Evolutionary conservation across 1,284 basidiomycete genomes (phyloP).

Genomic region (Porodaedalea pini): DNA sequence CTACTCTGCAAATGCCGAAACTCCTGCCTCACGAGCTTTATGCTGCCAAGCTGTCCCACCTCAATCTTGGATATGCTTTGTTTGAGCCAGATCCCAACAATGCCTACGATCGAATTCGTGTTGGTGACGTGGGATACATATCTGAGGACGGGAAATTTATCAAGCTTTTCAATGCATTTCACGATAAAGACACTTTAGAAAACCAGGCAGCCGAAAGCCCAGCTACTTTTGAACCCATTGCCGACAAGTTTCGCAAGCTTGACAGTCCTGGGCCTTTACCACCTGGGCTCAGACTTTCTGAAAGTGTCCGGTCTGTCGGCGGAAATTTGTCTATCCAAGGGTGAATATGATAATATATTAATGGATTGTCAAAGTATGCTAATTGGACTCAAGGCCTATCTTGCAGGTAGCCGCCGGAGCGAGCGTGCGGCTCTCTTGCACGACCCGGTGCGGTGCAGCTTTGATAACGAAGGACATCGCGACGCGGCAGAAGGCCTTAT

Average conservation of each 20-base stretch:
- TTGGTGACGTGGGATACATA: constrained; percentile 7
- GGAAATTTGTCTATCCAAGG: background rate
- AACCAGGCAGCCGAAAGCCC: background rate
- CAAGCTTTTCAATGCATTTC: constrained; percentile 3
- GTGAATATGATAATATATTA: background rate
- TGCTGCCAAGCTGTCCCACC: background rate
- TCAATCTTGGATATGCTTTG: background rate
- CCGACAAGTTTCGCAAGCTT: background rate
- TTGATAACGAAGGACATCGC: background rate
- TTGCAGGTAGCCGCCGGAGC: background rate
- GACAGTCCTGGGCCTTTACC: background rate
- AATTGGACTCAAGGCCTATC: background rate
- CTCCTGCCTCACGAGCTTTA: constrained; percentile 4
- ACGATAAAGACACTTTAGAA: background rate
- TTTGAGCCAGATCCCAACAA: background rate
- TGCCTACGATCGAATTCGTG: constrained; percentile 1
- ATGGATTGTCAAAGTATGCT: background rate
- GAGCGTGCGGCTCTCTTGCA: background rate
- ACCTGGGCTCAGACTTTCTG: background rate
- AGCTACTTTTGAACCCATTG: background rate
- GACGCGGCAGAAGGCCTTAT: background rate
- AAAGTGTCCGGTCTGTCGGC: background rate
- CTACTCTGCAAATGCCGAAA: background rate
- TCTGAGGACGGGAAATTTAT: background rate
- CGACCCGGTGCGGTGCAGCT: background rate